Base-by-base conservation (phyloP, 179 eudicot genomes). In the Sideroxylon spinosum region DNA sequence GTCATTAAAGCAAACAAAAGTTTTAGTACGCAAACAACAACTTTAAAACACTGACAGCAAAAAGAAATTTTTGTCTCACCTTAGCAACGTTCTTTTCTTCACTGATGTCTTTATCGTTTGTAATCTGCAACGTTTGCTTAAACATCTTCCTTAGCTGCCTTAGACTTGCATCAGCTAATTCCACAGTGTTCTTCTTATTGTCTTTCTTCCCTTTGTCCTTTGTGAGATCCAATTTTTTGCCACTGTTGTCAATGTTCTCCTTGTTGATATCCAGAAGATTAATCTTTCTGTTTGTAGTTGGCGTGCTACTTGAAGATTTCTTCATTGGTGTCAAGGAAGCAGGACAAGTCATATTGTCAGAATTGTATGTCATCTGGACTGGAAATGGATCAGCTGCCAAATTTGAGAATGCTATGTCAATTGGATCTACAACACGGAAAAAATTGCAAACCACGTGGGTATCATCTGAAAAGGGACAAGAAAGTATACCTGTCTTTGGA, bases 221-320 rank as follows among this genome's bases (percentile, higher is more conserved):
- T 75, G 77, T 22, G 63, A 49, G 20, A 49, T 72, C 52, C 37
- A 50, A 71, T 23, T 37, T 82, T n/a, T 29, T 73, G 28, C 76
- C 79, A 65, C 80, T 79, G 11, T 63, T 72, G 29, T 78, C 87
- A 50, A 87, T 78, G 77, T 91, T 91, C 82, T 91, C 95, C 84
- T 91, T 89, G 81, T 88, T 84, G 61, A 81, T 81, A 72, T 78
- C 84, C 65, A 81, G 52, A 70, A 81, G 78, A 66, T 29, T n/a
- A 52, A 37, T 78, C 80, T 74, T 81, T 71, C 52, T 81, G 65
- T 49, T 80, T 53, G 83, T 73, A 50, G 59, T 53, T 6, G 86
- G 78, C 25, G 81, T 81, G 82, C 81, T 87, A 23, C 70, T 73
- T 20, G 85, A 13, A 22, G 84, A 76, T 75, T 64, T 81, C 72